phyloP scores from a whole-genome alignment of 2,329 filamentous ascomycete genomes.

The Gnomoniopsis smithogilvyi region DNA sequence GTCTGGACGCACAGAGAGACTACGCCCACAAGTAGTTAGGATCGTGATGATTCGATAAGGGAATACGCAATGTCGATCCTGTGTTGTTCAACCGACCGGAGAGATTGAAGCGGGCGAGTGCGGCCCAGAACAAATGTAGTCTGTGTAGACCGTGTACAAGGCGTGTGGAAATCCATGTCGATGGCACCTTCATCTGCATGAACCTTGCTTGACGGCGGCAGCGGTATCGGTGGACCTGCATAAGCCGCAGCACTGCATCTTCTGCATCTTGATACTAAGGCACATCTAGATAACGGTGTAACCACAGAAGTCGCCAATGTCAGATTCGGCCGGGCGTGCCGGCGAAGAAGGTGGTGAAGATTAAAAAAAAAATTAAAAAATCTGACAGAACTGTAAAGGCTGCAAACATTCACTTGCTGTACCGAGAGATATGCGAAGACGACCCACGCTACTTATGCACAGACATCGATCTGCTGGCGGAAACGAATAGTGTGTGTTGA shows the following conservation, averaged over 20 bases:
- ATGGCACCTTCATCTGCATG: neutral
- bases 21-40: neutral
- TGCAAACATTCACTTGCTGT: too few species aligned
- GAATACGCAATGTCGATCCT: conserved; percentile 6
- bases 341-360: neutral
- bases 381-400: neutral
- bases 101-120: neutral
- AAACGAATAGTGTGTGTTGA: neutral
- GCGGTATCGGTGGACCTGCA: neutral
- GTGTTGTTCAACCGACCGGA: neutral
- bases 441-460: too few species aligned
- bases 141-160: too few species aligned
- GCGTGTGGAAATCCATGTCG: neutral
- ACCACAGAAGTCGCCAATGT: too few species aligned
- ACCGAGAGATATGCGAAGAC: too few species aligned
- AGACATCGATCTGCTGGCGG: too few species aligned
- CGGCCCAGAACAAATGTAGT: neutral
- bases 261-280: too few species aligned
- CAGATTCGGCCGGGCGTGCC: neutral
- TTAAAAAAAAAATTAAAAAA: neutral
- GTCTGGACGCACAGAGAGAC: neutral
- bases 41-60: conserved; percentile 11
- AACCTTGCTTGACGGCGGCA: neutral
- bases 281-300: too few species aligned
- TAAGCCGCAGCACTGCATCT: neutral